A percentile compares a stretch with the other conserved stretches of the same genome.
phyloP scores from a whole-genome alignment of 1,284 basidiomycete species.

The Coniferiporia sulphurascens region DNA sequence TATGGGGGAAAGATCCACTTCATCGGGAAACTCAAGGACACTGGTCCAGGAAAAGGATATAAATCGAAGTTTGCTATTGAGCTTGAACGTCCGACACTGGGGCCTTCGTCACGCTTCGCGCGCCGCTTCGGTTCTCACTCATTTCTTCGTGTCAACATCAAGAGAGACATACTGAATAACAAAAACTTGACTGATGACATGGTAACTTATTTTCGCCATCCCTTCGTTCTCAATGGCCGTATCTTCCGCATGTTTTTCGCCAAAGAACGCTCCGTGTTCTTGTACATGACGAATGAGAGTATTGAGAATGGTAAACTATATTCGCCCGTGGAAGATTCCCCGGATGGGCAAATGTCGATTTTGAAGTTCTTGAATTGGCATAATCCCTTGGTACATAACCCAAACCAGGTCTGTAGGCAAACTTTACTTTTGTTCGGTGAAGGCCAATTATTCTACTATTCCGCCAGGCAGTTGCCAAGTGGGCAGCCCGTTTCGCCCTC shows the following conservation, averaged over 20 bases:
- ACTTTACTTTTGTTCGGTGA: not conserved
- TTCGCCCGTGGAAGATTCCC: constrained; percentile 25
- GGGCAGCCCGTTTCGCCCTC: constrained; percentile 42
- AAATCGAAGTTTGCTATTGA: constrained; percentile 28
- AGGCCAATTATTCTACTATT: not conserved
- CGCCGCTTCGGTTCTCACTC: constrained; percentile 38
- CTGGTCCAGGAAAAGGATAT: constrained; percentile 2
- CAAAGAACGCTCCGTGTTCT: constrained; percentile 41
- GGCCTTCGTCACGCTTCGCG: constrained; percentile 33
- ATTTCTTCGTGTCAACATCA: constrained; percentile 33
- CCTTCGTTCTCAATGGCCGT: constrained; percentile 36
- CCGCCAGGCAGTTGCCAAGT: constrained; percentile 46
- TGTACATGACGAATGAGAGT: constrained; percentile 37
- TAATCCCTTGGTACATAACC: constrained; percentile 31
- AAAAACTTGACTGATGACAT: constrained; percentile 25
- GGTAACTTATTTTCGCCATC: constrained; percentile 32
- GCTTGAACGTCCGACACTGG: constrained; percentile 31
- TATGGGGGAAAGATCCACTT: constrained; percentile 40
- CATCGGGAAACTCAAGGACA: constrained; percentile 28
- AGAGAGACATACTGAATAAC: constrained; percentile 13
- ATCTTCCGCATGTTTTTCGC: constrained; percentile 42
- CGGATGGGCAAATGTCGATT: constrained; percentile 29
- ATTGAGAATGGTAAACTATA: constrained; percentile 24
- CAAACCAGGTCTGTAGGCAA: constrained; percentile 28
- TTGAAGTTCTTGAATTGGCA: constrained; percentile 31